Percentiles rank a stretch among this genome's conserved stretches.
phyloP scores from a whole-genome alignment of 2,329 filamentous ascomycete genomes.

The Fusarium sp. region DNA sequence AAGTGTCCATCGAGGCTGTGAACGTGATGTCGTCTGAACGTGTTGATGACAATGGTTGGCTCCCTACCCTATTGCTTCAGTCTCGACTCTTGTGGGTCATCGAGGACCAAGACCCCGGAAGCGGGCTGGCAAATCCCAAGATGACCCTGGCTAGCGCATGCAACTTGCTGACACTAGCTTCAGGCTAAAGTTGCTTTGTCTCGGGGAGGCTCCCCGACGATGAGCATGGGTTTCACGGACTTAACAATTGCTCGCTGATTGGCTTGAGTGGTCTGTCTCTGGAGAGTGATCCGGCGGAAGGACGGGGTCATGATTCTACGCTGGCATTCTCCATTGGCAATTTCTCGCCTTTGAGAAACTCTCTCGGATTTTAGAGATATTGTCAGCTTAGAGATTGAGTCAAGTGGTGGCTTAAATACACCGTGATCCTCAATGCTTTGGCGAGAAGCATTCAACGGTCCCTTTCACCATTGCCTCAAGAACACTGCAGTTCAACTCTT shows the following conservation, averaged over 20 bases:
- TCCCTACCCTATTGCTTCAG: neutral
- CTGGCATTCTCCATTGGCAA: neutral
- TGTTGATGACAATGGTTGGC: neutral
- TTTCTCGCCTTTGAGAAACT: neutral
- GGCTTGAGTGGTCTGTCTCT: neutral
- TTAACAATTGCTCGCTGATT: neutral
- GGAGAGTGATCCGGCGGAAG: neutral
- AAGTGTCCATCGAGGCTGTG: neutral
- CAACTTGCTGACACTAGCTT: neutral
- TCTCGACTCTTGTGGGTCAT: neutral
- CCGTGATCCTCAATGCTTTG: neutral
- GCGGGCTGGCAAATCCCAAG: neutral
- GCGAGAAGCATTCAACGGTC: neutral
- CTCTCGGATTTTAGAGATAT: neutral
- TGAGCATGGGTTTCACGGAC: neutral
- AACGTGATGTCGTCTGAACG: neutral
- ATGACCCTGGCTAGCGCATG: neutral
- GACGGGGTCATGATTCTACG: neutral
- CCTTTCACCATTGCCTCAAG: neutral
- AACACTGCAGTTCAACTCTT: neutral
- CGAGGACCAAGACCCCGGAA: neutral
- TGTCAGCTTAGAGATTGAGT: neutral
- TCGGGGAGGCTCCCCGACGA: neutral
- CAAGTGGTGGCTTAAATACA: neutral
- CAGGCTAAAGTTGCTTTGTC: neutral